phyloP scores from a whole-genome alignment of 1,284 basidiomycete genomes.

The Marasmius oreades region DNA sequence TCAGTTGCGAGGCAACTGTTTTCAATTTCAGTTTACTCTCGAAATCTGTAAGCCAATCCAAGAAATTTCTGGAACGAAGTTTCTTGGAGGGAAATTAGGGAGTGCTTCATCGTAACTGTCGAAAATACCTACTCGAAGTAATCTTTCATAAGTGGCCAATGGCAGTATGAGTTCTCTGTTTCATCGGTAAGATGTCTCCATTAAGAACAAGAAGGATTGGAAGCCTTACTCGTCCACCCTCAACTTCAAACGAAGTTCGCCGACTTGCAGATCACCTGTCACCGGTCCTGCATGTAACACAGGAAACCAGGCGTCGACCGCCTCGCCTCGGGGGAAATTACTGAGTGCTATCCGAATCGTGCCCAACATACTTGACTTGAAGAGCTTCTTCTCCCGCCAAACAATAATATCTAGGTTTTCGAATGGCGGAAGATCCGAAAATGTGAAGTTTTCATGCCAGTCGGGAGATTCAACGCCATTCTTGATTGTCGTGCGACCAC shows the following conservation, averaged over 20 bases:
- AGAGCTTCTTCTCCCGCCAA: constrained; percentile 61
- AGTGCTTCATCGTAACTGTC: constrained; percentile 9
- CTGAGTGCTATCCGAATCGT: constrained; percentile 59
- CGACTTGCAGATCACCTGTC: constrained; percentile 55
- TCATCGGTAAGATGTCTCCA: constrained; percentile 2
- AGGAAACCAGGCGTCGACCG: constrained; percentile 82
- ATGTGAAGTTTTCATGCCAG: constrained; percentile 78
- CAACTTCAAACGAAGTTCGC: constrained; percentile 71
- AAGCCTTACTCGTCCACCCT: constrained; percentile 69
- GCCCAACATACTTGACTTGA: constrained; percentile 56
- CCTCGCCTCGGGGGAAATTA: constrained; percentile 70
- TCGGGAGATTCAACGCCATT: constrained; percentile 61
- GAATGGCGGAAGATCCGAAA: constrained; percentile 70
- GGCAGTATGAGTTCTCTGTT: constrained; percentile 74
- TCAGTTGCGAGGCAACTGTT: constrained; percentile 53
- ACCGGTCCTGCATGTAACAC: constrained; percentile 50
- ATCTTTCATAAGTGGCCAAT: constrained; percentile 47
- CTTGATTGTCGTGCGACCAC: constrained; percentile 70
- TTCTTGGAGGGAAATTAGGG: constrained; percentile 34
- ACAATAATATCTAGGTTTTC: constrained; percentile 61
- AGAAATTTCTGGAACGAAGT: constrained; percentile 59
- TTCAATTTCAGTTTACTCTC: constrained; percentile 65
- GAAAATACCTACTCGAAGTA: constrained; percentile 46
- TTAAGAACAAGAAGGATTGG: constrained; percentile 4
- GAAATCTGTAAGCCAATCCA: constrained; percentile 73